These are phyloP conservation scores for Monosporascus sp. DNA, from an alignment of 2,329 filamentous ascomycete species.

Conservation along the genomic window DNA sequence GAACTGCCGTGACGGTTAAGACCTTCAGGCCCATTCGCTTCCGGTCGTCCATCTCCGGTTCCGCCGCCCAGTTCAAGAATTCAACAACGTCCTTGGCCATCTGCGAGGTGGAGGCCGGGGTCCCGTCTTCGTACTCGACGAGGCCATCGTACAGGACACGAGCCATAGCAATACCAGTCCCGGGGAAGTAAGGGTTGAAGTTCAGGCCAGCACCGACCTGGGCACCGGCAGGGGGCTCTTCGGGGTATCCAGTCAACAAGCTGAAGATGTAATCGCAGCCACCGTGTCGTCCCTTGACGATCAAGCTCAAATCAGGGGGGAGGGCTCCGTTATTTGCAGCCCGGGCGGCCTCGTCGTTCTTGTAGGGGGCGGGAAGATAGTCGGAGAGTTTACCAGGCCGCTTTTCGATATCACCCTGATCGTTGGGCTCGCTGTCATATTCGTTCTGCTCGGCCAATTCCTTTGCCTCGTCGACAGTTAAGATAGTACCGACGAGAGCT, in stretches of 20 bases:
- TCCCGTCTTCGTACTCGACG: slow-evolving; percentile 97
- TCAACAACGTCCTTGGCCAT: slow-evolving; percentile 99
- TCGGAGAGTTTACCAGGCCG: slow-evolving; percentile 97
- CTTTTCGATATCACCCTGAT: slow-evolving; percentile 97
- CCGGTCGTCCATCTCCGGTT: slow-evolving; percentile 98
- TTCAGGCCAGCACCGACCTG: slow-evolving; percentile 84
- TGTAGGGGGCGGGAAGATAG: slow-evolving; percentile 92
- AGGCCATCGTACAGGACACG: slow-evolving; percentile 96
- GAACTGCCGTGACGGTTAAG: slow-evolving; percentile 68
- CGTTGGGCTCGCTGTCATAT: slow-evolving; percentile 96
- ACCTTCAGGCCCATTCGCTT: slow-evolving; percentile 99
- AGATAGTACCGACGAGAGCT: slow-evolving; percentile 78
- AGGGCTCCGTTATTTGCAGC: slow-evolving; percentile 98
- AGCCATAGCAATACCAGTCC: slow-evolving; percentile 97
- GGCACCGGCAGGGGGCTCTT: slow-evolving; percentile 88
- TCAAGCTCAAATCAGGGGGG: slow-evolving; percentile 94
- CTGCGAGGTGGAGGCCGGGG: slow-evolving; percentile 89
- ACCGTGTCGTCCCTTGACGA: slow-evolving; percentile 95
- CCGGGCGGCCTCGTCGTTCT: slow-evolving; percentile 97
- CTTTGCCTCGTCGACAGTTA: slow-evolving; percentile 98
- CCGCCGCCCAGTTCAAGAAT: slow-evolving; percentile 98
- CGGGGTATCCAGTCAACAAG: slow-evolving; percentile 93
- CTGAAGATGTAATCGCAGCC: slow-evolving; percentile 99
- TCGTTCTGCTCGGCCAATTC: slow-evolving; percentile 95
- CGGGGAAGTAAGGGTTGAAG: slow-evolving; percentile 99